A percentile compares a stretch with the other conserved stretches of the same genome.
Evolutionary conservation across 2,329 filamentous ascomycete species (phyloP).

Genomic region (Pseudogymnoascus sp.): DNA sequence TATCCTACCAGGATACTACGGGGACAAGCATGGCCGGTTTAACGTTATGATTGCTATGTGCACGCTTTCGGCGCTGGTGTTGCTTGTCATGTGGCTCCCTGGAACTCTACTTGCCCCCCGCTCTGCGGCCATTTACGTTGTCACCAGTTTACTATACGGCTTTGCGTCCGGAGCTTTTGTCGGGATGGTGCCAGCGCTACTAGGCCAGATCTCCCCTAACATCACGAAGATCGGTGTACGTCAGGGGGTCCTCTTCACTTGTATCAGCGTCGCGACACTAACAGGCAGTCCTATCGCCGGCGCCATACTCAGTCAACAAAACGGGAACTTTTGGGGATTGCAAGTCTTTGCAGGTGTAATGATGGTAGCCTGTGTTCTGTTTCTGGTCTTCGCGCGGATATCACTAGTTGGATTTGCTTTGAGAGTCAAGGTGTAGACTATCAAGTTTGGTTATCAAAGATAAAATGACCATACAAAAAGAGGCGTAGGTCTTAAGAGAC

Average conservation of each 20-base stretch:
- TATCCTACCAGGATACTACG: conserved; percentile 42
- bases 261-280: conserved; percentile 54
- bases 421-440: not conserved
- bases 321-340: conserved; percentile 42
- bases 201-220: conserved; percentile 59
- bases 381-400: not conserved
- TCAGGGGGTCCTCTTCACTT: conserved; percentile 54
- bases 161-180: conserved; percentile 46
- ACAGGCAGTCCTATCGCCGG: conserved; percentile 59
- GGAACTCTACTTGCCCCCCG: conserved; percentile 41
- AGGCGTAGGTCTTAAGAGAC: not conserved
- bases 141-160: conserved; percentile 57
- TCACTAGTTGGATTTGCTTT: not conserved
- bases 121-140: conserved; percentile 33
- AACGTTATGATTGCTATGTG: conserved; percentile 30
- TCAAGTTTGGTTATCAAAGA: not conserved
- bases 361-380: conserved; percentile 7
- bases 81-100: conserved; percentile 57
- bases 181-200: conserved; percentile 40
- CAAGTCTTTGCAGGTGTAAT: conserved; percentile 53
- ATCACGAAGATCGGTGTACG: conserved; percentile 59
- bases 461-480: not conserved
- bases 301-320: conserved; percentile 42
- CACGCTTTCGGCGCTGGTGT: conserved; percentile 22
- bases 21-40: conserved; percentile 43